Conservation (phyloP, 768 basidiomycete species). For the Leccinum variicolor region DNA sequence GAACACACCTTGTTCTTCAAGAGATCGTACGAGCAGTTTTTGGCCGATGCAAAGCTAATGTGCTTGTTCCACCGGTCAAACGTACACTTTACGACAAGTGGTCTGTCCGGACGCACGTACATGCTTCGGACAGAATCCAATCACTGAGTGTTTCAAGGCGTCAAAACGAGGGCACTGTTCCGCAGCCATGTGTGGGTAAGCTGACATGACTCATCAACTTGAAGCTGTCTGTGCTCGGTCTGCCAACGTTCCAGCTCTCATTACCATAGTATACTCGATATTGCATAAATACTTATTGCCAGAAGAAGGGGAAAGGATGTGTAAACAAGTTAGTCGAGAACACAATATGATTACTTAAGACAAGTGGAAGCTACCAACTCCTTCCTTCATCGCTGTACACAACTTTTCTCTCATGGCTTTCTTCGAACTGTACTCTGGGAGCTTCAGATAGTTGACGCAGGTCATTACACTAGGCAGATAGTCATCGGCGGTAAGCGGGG, state of each 20-base stretch:
- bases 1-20: constrained; percentile 66
- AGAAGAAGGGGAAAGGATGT: constrained; percentile 9
- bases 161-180: constrained; percentile 14
- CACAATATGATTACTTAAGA: constrained; percentile 49
- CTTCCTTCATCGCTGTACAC: constrained; percentile 83
- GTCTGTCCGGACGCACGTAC: constrained; percentile 61
- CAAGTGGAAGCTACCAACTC: constrained; percentile 95
- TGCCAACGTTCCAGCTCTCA: neutral
- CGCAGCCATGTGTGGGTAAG: constrained; percentile 20
- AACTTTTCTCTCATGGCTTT: constrained; percentile 82
- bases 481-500: constrained; percentile 86
- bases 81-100: constrained; percentile 79
- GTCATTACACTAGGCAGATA: constrained; percentile 99
- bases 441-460: constrained; percentile 94
- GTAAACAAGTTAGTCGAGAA: constrained; percentile 22
- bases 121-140: constrained; percentile 19
- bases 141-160: constrained; percentile 7
- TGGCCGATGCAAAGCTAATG: constrained; percentile 76
- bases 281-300: constrained; percentile 1
- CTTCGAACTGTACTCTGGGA: constrained; percentile 93
- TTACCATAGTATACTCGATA: neutral
- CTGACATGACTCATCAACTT: constrained; percentile 7
- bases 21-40: constrained; percentile 73
- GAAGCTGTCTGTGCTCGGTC: neutral
- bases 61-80: constrained; percentile 72